Evolutionary conservation across 495 filamentous ascomycete genomes (phyloP), one percentile per base, ranked within the genome.

Genomic region (Xylaria castorea): DNA sequence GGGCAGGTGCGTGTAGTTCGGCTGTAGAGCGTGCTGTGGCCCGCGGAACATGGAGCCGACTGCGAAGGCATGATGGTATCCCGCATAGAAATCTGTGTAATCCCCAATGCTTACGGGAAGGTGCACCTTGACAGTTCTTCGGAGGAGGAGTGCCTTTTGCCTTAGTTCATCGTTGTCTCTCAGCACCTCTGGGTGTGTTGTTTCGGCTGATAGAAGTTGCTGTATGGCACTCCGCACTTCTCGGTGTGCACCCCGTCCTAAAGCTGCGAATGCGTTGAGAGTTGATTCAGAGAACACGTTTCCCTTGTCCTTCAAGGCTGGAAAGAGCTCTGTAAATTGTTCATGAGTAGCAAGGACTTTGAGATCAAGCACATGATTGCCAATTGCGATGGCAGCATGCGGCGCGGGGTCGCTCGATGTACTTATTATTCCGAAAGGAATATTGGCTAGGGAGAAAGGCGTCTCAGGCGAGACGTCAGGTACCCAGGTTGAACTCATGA

Each of bases 51-150:
- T 83, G 30, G 87, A 86, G 1, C 93, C 91, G n/a, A 92, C 87
- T 68, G 92, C 92, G 83, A 89, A 92, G 50, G 95, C 95, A 82
- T 98, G 95, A 77, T 97, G 91, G 66, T 91, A 82, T 34, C 95
- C 95, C n/a, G 92, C 95, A 82, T 94, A 98, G 85, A 98, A 98
- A 82, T 98, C 95, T 16, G 95, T 97, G 82, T 98, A 98, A 79
- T 98, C 94, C n/a, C 93, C 92, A 68, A 97, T 94, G 42, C 87
- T 85, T 89, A 98, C 90, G 6, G 95, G 95, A 18, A 98, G 79
- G 71, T 97, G 92, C 79, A 89, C 92, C 68, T 83, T 87, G 32
- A 94, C 90, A 5, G 86, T 80, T 0, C 88, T 83, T 75, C 86
- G 90, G 3, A 87, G 85, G 1, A 91, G 30, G 11, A 86, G 72